Base-by-base conservation (phyloP, 75 land plant genomes). In the Selaginella moellendorffii region DNA sequence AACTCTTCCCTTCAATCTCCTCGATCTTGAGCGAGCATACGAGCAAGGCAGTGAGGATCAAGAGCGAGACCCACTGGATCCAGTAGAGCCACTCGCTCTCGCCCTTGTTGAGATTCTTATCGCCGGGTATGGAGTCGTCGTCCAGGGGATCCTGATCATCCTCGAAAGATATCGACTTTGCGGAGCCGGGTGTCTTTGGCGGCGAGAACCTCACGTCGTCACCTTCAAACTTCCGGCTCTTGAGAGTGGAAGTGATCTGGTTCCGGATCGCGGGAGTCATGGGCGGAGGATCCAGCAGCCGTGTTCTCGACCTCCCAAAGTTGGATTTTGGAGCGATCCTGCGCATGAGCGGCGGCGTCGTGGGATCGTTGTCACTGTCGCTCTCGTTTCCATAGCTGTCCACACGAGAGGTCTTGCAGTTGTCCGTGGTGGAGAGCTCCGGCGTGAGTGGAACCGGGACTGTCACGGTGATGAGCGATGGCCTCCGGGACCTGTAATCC, bases 81-180 rank as follows among this genome's bases (percentile, higher is more conserved):
- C 30, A 63, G 20, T 66, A 46, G 21, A 60, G 1, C 53, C 62
- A 31, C 17, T 8, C 24, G 5, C 59, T 56, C 24, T 56, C 24
- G 8, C 21, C 59, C 8, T 56, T 21, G 59, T 56, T 19, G n/a
- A 56, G 21, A 25, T 56, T 2, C 59, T 56, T 21, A 56, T 21
- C 24, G 9, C 9, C 59, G 8, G 59, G 59, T 9, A 56, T 21
- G 24, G 59, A 56, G 59, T 19, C 59, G 5, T 56, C 74, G 53
- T 72, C 74, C 56, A 72, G 31, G 27, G 69, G 69, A 31, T 72
- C 74, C 54, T 14, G 63, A 24, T 72, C 59, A 21, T 42, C 74
- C 31, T 68, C 63, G 10, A 27, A 27, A 28, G 1, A 12, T 14
- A 28, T 28, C 18, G 56, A 25, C 59, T 56, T 56, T 2, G 8